These are phyloP conservation scores for Przewalskia tangutica DNA, from an alignment of 257 asterid species.

Conservation along the genomic window DNA sequence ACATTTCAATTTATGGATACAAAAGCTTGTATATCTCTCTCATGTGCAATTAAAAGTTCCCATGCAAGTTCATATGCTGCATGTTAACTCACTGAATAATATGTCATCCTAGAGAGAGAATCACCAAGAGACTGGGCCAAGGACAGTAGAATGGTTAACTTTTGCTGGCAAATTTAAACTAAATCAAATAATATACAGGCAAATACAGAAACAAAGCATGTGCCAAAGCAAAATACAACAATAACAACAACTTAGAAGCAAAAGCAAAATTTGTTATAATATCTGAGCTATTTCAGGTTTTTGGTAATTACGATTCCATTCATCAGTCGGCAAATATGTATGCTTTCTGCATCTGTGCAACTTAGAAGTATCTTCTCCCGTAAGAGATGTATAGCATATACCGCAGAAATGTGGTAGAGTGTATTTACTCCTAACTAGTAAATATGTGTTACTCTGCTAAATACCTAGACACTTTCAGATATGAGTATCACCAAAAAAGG, in stretches of 20 bases:
- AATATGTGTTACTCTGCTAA: not conserved
- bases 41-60: not conserved
- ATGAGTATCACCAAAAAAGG: not conserved
- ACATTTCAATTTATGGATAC: not conserved
- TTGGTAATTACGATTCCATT: not conserved
- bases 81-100: not conserved
- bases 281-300: not conserved
- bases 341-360: not conserved
- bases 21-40: not conserved
- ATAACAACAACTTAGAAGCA: too few relatives aligned
- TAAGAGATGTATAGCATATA: not conserved
- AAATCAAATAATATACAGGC: not conserved
- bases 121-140: not conserved
- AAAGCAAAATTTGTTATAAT: not conserved
- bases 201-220: not conserved
- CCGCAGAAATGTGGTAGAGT: not conserved
- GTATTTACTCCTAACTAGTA: not conserved
- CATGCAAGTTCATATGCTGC: not conserved
- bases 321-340: not conserved
- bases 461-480: not conserved
- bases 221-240: not conserved
- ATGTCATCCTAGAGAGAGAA: not conserved
- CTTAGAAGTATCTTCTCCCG: not conserved
- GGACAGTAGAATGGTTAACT: not conserved
- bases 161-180: not conserved